These are phyloP conservation scores for Luffa acutangula DNA, from an alignment of 306 rosid species.

Conservation along the genomic window DNA sequence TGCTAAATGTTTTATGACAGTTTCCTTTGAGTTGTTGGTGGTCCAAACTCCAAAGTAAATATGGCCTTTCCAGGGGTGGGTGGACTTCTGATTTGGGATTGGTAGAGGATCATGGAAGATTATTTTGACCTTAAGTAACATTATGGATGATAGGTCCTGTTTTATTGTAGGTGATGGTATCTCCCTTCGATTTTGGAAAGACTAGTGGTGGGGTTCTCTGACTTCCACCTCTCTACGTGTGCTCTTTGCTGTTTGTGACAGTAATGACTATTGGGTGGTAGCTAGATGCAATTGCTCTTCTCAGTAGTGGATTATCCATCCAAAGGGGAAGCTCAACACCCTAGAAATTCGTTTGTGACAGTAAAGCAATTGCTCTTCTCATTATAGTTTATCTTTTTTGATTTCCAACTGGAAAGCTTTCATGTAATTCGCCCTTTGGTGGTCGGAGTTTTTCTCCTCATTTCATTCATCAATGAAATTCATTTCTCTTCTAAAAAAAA, in stretches of 20 bases:
- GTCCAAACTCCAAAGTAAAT: constrained; percentile 8
- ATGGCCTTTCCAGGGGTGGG: background rate
- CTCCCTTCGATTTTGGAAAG: background rate
- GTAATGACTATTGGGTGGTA: background rate
- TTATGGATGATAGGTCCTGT: background rate
- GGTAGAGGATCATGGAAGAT: background rate
- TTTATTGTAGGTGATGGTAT: background rate
- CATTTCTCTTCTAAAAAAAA: too few relatives aligned
- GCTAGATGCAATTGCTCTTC: background rate
- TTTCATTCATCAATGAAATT: too few relatives aligned
- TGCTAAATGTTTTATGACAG: background rate
- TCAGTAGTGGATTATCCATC: background rate
- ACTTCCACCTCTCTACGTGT: background rate
- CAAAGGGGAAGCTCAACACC: background rate
- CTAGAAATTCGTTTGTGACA: too few relatives aligned
- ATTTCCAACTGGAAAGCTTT: too few relatives aligned
- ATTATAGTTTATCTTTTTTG: too few relatives aligned
- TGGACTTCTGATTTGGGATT: background rate
- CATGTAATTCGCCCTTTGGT: too few relatives aligned
- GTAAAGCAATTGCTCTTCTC: too few relatives aligned
- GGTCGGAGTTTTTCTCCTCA: too few relatives aligned
- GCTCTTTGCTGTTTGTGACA: background rate
- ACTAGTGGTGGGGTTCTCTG: background rate
- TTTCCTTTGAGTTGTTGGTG: background rate
- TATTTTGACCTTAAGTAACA: background rate